Conservation (phyloP, 345 rosid species). For the Mallotus nudiflorus region DNA sequence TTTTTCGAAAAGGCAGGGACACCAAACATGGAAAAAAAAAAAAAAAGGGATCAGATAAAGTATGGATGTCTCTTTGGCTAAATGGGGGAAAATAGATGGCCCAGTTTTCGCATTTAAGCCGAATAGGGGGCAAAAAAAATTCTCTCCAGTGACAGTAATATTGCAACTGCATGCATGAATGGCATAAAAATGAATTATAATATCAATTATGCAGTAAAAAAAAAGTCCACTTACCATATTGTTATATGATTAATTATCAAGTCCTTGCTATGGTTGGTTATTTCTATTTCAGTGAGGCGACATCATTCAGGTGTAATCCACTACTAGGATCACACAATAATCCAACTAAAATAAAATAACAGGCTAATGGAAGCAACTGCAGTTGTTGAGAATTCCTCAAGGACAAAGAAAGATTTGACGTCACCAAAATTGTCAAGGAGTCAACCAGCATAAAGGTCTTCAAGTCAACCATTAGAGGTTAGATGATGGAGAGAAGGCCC, state of each 20-base stretch:
- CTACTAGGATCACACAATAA: background rate
- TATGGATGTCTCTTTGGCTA: background rate
- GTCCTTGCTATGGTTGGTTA: background rate
- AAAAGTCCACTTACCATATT: slow-evolving; percentile 12
- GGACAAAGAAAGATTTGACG: background rate
- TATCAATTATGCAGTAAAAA: slow-evolving; percentile 25
- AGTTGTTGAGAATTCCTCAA: background rate
- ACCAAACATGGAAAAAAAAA: slow-evolving; percentile 5
- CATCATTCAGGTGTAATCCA: background rate
- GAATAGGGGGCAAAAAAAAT: too few relatives aligned
- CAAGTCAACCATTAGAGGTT: slow-evolving; percentile 25
- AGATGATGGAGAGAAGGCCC: background rate
- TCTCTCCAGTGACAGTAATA: background rate
- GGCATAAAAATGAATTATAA: too few relatives aligned
- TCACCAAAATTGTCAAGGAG: background rate
- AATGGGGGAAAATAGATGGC: background rate
- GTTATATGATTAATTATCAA: background rate
- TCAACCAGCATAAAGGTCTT: slow-evolving; percentile 19
- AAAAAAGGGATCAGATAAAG: slow-evolving; percentile 11
- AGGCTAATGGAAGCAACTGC: slow-evolving; percentile 2
- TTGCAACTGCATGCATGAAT: background rate
- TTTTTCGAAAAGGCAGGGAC: background rate
- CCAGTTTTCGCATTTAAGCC: too few relatives aligned
- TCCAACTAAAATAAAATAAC: background rate
- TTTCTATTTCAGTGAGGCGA: background rate